Base-by-base conservation (phyloP, 2,329 filamentous ascomycete genomes). In the Fusarium domesticum region DNA sequence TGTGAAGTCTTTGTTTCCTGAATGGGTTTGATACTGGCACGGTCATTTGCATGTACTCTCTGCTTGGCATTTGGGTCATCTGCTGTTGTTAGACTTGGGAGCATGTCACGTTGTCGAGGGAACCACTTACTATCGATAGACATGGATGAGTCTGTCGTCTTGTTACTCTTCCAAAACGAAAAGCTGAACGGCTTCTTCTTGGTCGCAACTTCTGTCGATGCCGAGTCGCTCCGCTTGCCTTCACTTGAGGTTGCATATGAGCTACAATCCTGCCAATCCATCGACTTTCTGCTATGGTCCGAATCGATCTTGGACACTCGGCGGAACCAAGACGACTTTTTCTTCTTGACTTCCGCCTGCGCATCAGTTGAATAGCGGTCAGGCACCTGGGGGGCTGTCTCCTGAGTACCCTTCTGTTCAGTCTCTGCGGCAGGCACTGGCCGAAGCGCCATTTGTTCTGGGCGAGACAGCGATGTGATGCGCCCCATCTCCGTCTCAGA, bases 141-240 rank as follows among this genome's bases (percentile, higher is more conserved):
- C 68, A 75, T 70, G 37, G 69, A 65, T 4, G 65, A 58, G 20
- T 72, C 66, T 53, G 70, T 74, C 18, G 53, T 64, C 36, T 72
- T 77, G 39, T 62, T 69, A 19, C 63, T 69, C 59, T 77, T 80
- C 77, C 76, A 82, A 50, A 81, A 81, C 5, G 73, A 67, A 14
- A 81, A 70, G 20, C 66, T 69, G 48, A 81, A 79, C 7, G 69
- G 68, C 64, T 75, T 75, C 66, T 75, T 80, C 64, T 74, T 80
- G 39, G 61, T 63, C 2, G 60, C 45, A 20, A 53, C 51, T 37
- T 43, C 58, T 35, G 56, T 52, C 18, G 54, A 39, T n/a, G 54
- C 43, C 14, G 57, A 54, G 37, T 64, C 37, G 43, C 53, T 51
- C 45, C 57, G 46, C 45, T 62, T 54, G 11, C 48, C 55, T 31